Base-by-base conservation (phyloP, 202 grass and related monocot genomes). In the Eragrostis tef region DNA sequence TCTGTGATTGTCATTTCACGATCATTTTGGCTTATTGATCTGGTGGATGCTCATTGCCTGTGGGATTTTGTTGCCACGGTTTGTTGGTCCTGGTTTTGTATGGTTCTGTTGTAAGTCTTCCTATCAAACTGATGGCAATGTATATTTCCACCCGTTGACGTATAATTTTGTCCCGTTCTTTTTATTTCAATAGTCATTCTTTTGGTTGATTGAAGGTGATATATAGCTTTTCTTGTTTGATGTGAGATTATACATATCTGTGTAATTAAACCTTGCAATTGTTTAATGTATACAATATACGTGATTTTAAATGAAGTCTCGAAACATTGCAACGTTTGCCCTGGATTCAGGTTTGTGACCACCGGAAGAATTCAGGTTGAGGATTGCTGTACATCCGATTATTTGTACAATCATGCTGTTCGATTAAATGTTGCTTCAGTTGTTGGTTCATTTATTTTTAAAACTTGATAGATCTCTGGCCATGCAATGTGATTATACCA, bases 1-100 rank as follows among this genome's bases (percentile, higher is more conserved):
- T 83, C 54, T 72, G 73, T 67, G 61, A 75, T 89, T 62, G 78
- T 65, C 68, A 59, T 83, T 85, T 52, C 79, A 27, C 2, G 54
- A 62, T 83, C 79, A 41, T 82, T 88, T 88, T 88, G 79, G 74
- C 29, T 45, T 79, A 70, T 88, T 70, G 82, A 86, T 85, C 72
- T 75, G 79, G 78, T 19, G 81, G 82, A 66, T 85, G 56, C 74
- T 82, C 81, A 24, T 41, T 22, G 70, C 68, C 69, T 66, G 73
- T 83, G 68, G 75, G 78, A 88, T 91, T 87, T 86, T 90, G 74
- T 79, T 70, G 54, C 79, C 68, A 68, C 53, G 24, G 79, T 49
- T 90, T 69, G 9, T 86, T 74, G 79, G 48, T 83, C 63, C 79
- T 79, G 66, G 71, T 87, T 85, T 67, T 69, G 31, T 78, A 78